These are phyloP conservation scores for Hypoxylon sp. DNA, from an alignment of 2,329 filamentous ascomycete species.

Conservation along the genomic window DNA sequence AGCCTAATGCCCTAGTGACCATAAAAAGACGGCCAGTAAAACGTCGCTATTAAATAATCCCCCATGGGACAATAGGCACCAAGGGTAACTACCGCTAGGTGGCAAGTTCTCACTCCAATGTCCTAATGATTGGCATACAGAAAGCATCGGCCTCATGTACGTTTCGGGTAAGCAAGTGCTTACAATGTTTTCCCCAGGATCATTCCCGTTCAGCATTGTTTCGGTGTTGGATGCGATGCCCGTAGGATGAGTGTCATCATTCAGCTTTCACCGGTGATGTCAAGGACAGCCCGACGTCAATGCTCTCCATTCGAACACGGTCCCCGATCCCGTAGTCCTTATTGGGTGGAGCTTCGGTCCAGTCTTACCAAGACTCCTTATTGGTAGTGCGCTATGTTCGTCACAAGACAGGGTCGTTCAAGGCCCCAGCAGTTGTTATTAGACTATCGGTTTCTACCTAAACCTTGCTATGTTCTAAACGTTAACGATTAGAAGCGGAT, in stretches of 20 bases:
- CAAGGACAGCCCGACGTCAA: constrained; percentile 6
- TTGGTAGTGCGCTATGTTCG: background rate
- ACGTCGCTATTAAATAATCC: constrained; percentile 14
- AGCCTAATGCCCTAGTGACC: constrained; percentile 11
- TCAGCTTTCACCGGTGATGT: constrained; percentile 12
- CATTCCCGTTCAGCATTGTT: constrained; percentile 18
- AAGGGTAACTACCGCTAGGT: constrained; percentile 8
- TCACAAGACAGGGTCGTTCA: constrained; percentile 4
- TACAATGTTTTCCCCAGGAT: constrained; percentile 15
- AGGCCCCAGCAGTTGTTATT: constrained; percentile 5
- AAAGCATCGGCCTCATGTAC: constrained; percentile 8
- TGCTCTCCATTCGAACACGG: constrained; percentile 2
- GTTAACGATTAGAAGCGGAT: constrained; percentile 10
- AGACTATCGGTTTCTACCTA: constrained; percentile 19
- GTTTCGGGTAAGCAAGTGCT: constrained; percentile 32
- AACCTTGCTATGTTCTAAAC: constrained; percentile 18
- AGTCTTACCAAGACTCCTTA: constrained; percentile 1
- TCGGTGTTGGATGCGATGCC: constrained; percentile 7
- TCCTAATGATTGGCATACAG: constrained; percentile 12
- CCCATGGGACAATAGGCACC: constrained; percentile 21
- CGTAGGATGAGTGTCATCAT: constrained; percentile 10
- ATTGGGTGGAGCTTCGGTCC: constrained; percentile 2
- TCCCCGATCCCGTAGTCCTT: constrained; percentile 5
- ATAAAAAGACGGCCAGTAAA: constrained; percentile 11
- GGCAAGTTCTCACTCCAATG: constrained; percentile 7